Evolutionary conservation across 768 basidiomycete genomes (phyloP).

Genomic region (Amanita inopinata): DNA sequence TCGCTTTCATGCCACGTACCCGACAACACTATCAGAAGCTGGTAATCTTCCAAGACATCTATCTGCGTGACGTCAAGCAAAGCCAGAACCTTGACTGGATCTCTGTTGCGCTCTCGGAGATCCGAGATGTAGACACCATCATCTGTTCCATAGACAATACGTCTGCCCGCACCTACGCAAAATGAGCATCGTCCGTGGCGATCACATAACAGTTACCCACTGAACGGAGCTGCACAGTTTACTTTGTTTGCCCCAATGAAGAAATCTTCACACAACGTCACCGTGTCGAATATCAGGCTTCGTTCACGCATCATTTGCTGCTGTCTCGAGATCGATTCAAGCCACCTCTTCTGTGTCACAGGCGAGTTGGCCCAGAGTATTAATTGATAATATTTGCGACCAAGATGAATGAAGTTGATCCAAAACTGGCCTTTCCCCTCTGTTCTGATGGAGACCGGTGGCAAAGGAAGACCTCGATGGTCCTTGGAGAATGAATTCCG

Average conservation of each 20-base stretch:
- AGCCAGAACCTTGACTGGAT: conserved; percentile 85
- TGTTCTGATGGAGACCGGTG: conserved; percentile 43
- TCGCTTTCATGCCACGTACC: conserved; percentile 35
- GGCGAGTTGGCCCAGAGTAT: conserved; percentile 87
- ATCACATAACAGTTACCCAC: conserved; percentile 42
- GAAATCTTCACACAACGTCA: conserved; percentile 79
- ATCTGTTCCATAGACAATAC: conserved; percentile 93
- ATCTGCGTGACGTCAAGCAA: conserved; percentile 88
- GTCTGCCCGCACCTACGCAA: conserved; percentile 62
- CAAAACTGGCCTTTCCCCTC: conserved; percentile 78
- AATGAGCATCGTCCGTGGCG: conserved; percentile 6
- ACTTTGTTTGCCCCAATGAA: conserved; percentile 81
- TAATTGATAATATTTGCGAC: conserved; percentile 85
- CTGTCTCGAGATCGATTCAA: conserved; percentile 85
- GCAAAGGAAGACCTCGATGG: conserved; percentile 26
- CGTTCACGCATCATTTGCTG: conserved; percentile 78
- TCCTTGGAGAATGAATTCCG: conserved; percentile 31
- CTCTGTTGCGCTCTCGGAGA: conserved; percentile 61
- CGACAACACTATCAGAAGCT: conserved; percentile 96
- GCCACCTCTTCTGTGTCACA: conserved; percentile 85
- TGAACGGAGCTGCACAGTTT: conserved; percentile 81
- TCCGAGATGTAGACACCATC: conserved; percentile 96
- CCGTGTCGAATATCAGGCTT: conserved; percentile 79
- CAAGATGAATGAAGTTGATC: conserved; percentile 90
- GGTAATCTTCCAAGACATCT: conserved; percentile 93